Conservation (phyloP, 2,329 filamentous ascomycete genomes). For the Cladophialophora psammophila region DNA sequence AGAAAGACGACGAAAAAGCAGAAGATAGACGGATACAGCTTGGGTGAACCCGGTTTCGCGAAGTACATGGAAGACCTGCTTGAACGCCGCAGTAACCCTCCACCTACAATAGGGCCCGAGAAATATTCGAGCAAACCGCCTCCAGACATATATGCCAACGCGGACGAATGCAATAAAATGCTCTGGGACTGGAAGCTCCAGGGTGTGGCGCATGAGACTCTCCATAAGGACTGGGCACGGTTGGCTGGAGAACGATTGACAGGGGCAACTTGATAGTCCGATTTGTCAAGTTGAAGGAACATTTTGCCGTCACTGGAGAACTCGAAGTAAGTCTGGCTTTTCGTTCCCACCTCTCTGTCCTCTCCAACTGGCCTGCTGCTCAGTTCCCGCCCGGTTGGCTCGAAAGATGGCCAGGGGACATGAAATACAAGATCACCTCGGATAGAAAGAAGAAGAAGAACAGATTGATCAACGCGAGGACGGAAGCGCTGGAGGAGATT, state of each 20-base stretch:
- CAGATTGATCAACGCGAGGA: background rate
- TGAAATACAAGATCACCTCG: slow-evolving; percentile 9
- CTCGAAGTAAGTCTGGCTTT: slow-evolving; percentile 18
- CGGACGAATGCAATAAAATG: slow-evolving; percentile 22
- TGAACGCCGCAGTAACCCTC: background rate
- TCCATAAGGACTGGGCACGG: slow-evolving; percentile 14
- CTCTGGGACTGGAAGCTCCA: slow-evolving; percentile 20
- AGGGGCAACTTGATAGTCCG: slow-evolving; percentile 17
- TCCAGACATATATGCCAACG: slow-evolving; percentile 14
- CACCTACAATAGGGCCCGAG: background rate
- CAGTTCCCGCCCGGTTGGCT: slow-evolving; percentile 15
- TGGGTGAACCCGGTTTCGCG: background rate
- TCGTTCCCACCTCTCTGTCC: background rate
- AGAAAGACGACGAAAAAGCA: background rate
- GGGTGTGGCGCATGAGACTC: slow-evolving; percentile 22
- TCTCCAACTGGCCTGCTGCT: background rate
- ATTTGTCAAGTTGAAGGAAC: slow-evolving; percentile 21
- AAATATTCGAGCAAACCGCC: background rate
- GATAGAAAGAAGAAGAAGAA: slow-evolving; percentile 1
- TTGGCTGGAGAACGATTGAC: slow-evolving; percentile 5
- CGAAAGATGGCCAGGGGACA: background rate
- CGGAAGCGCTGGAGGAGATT: background rate
- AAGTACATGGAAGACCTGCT: background rate
- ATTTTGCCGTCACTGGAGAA: slow-evolving; percentile 23
- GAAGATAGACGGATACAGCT: background rate